These are phyloP conservation scores for Casuarina equisetifolia DNA, from an alignment of 306 rosid genomes.

Conservation along the genomic window DNA sequence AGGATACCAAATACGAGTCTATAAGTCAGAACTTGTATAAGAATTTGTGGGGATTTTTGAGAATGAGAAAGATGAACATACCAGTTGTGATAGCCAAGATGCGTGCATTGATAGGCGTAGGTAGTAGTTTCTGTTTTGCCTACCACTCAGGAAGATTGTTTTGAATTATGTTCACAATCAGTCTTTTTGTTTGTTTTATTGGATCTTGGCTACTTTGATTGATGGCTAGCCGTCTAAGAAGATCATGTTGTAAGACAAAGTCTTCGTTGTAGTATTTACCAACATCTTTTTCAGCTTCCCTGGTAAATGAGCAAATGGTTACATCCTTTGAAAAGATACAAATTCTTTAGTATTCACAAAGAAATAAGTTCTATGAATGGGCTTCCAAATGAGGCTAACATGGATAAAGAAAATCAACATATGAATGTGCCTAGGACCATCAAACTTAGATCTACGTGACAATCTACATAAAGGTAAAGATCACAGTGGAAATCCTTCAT, in stretches of 20 bases:
- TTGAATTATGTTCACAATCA: conserved; percentile 40
- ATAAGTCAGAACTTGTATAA: neutral
- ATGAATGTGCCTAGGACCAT: neutral
- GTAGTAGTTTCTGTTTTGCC: conserved; percentile 33
- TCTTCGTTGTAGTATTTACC: too few relatives aligned
- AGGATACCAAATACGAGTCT: neutral
- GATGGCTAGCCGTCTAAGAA: conserved; percentile 47
- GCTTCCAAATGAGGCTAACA: neutral
- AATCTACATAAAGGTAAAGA: neutral
- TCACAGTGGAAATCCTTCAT: neutral
- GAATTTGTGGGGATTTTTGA: neutral
- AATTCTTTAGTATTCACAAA: neutral
- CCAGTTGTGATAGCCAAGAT: conserved; percentile 67
- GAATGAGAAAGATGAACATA: conserved; percentile 25
- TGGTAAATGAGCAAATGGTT: conserved; percentile 22
- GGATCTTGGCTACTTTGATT: conserved; percentile 31
- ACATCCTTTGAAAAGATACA: neutral
- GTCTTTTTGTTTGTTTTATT: conserved; percentile 37
- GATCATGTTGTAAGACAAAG: too few relatives aligned
- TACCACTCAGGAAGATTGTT: conserved; percentile 59
- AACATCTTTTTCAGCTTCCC: conserved; percentile 19
- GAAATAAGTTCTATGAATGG: neutral
- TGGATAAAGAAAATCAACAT: neutral
- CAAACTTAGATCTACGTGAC: neutral
- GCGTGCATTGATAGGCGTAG: conserved; percentile 27